phyloP scores from a whole-genome alignment of 441 rosid species.

The Daphne laureola region DNA sequence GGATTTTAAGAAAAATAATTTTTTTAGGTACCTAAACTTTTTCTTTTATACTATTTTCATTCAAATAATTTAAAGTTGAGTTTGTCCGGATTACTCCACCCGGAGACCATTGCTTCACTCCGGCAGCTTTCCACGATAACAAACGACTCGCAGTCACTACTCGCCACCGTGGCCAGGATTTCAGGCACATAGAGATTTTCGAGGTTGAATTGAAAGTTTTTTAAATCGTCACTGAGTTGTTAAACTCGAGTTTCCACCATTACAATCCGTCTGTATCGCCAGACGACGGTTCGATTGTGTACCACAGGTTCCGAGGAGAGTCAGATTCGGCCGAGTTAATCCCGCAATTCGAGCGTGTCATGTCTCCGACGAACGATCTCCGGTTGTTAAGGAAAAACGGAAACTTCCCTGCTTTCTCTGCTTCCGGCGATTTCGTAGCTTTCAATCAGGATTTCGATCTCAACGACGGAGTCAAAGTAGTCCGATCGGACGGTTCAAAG shows the following conservation, averaged over 20 bases:
- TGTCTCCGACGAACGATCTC: constrained; percentile 40
- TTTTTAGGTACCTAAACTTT: no score
- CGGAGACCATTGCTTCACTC: constrained; percentile 84
- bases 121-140: constrained; percentile 59
- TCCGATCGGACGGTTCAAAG: constrained; percentile 58
- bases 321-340: constrained; percentile 36
- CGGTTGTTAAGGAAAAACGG: constrained; percentile 57
- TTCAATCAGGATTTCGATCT: constrained; percentile 39
- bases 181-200: constrained; percentile 66
- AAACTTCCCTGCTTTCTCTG: constrained; percentile 57
- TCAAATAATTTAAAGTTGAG: no score
- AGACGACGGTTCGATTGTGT: constrained; percentile 40
- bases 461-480: constrained; percentile 38
- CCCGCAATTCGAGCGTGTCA: constrained; percentile 59
- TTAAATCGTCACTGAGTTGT: constrained; percentile 32
- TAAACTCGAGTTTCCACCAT: constrained; percentile 60
- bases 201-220: constrained; percentile 35
- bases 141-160: constrained; percentile 64
- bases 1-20: no score
- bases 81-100: constrained; percentile 64
- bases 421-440: constrained; percentile 46
- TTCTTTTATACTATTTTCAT: no score
- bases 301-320: constrained; percentile 77
- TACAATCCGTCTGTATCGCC: constrained; percentile 71
- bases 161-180: constrained; percentile 31